Conservation (phyloP, 495 filamentous ascomycete genomes). For the Aspergillus olivimuriae region DNA sequence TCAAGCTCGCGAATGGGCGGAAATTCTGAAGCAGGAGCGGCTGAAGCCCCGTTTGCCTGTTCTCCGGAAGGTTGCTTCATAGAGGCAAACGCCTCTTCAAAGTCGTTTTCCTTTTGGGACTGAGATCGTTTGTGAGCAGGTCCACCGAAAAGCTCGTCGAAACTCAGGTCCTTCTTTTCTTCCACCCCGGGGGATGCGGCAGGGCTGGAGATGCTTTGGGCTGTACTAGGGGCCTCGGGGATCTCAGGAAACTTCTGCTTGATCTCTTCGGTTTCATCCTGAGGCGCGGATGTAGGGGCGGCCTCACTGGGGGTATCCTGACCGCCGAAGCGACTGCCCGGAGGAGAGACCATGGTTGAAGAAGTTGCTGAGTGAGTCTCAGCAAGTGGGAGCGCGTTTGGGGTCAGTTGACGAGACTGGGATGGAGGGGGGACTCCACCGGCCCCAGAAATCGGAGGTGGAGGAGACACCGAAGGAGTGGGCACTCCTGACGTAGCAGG, state of each 20-base stretch:
- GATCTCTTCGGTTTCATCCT: slow-evolving; percentile 34
- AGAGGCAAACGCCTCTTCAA: slow-evolving; percentile 42
- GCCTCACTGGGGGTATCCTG: slow-evolving; percentile 41
- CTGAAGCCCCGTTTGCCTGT: slow-evolving; percentile 27
- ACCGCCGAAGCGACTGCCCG: slow-evolving; percentile 61
- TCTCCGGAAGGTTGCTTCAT: slow-evolving; percentile 27
- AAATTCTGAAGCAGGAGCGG: slow-evolving; percentile 58
- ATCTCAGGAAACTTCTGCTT: slow-evolving; percentile 25
- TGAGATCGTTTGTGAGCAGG: slow-evolving; percentile 48
- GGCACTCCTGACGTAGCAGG: slow-evolving; percentile 37
- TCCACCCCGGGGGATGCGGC: too few species aligned
- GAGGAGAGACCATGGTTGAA: slow-evolving; percentile 75
- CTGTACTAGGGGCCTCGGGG: too few species aligned
- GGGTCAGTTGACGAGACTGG: slow-evolving; percentile 65
- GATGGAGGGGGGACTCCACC: slow-evolving; percentile 49
- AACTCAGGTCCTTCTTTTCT: slow-evolving; percentile 30
- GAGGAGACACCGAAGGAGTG: slow-evolving; percentile 59
- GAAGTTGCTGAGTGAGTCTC: slow-evolving; percentile 62
- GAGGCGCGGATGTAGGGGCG: slow-evolving; percentile 26
- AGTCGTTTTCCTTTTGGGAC: slow-evolving; percentile 51
- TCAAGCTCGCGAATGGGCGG: slow-evolving; percentile 89
- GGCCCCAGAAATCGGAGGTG: slow-evolving; percentile 40
- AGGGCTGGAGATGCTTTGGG: too few species aligned
- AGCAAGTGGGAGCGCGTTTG: slow-evolving; percentile 62
- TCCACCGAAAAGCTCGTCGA: slow-evolving; percentile 50